phyloP scores from a whole-genome alignment of 2,329 filamentous ascomycete genomes.

The Metarhizium robertsii region DNA sequence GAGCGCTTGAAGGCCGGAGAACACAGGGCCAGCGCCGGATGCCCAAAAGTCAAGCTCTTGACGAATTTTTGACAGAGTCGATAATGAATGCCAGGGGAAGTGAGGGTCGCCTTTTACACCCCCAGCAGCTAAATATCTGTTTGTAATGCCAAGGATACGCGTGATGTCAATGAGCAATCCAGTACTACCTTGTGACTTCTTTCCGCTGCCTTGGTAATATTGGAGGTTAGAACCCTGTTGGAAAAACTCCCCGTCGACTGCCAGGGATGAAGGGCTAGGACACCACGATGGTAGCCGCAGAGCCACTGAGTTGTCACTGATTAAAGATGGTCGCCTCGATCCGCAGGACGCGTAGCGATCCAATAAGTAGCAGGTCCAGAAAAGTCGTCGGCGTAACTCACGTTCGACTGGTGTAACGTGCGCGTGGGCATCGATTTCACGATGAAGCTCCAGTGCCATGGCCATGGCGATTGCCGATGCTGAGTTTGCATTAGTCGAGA shows the following conservation, averaged over 20 bases:
- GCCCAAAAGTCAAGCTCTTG: slow-evolving; percentile 82
- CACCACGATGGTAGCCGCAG: slow-evolving; percentile 69
- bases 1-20: slow-evolving; percentile 63
- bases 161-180: slow-evolving; percentile 80
- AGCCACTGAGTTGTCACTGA: slow-evolving; percentile 66
- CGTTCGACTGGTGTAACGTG: slow-evolving; percentile 58
- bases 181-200: slow-evolving; percentile 64
- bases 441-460: slow-evolving; percentile 70
- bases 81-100: slow-evolving; percentile 83
- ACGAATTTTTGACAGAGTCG: slow-evolving; percentile 76
- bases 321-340: slow-evolving; percentile 71
- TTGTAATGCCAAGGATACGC: slow-evolving; percentile 73
- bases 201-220: slow-evolving; percentile 58
- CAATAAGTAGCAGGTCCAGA: slow-evolving; percentile 83
- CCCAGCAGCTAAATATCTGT: slow-evolving; percentile 73
- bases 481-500: neutral
- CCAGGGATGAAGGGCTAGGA: slow-evolving; percentile 48
- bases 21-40: slow-evolving; percentile 69
- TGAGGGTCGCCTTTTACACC: slow-evolving; percentile 85
- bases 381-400: slow-evolving; percentile 69
- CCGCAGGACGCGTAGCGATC: slow-evolving; percentile 77
- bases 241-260: slow-evolving; percentile 72
- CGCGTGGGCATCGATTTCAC: slow-evolving; percentile 57
- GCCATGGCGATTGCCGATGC: slow-evolving; percentile 59
- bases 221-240: slow-evolving; percentile 70